Percentiles rank a stretch among this genome's conserved stretches.
phyloP scores from a whole-genome alignment of 2,329 filamentous ascomycete genomes.

The Elsinoe australis region DNA sequence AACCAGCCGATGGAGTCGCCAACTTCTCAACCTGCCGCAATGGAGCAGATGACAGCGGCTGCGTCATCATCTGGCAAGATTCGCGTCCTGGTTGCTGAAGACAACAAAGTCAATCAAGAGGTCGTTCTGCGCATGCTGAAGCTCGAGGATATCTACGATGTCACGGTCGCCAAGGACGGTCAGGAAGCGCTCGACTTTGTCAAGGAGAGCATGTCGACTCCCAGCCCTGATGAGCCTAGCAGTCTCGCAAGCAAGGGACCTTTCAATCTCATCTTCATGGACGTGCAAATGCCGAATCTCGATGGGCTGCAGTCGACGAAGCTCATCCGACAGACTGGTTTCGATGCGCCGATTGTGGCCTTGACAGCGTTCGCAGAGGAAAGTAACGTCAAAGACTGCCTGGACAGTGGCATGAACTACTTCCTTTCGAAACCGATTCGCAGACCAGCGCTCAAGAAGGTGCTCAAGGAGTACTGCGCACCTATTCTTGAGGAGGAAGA shows the following conservation, averaged over 20 bases:
- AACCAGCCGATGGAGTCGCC: constrained; percentile 43
- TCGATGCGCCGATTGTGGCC: constrained; percentile 80
- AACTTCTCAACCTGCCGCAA: constrained; percentile 56
- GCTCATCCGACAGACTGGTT: constrained; percentile 78
- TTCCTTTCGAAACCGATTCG: constrained; percentile 71
- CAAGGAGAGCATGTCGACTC: constrained; percentile 60
- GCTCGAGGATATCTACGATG: constrained; percentile 73
- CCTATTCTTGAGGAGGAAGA: constrained; percentile 67
- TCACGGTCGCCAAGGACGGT: constrained; percentile 60
- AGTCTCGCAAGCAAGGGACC: constrained; percentile 45
- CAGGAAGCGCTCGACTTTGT: constrained; percentile 84
- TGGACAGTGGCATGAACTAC: constrained; percentile 87
- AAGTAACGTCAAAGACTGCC: constrained; percentile 57
- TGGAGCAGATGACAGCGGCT: constrained; percentile 58
- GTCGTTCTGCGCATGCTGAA: constrained; percentile 59
- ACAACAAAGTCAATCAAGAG: constrained; percentile 59
- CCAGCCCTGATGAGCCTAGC: constrained; percentile 13
- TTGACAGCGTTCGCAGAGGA: constrained; percentile 87
- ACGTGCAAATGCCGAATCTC: constrained; percentile 86
- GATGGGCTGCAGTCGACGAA: constrained; percentile 82
- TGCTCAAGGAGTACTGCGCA: constrained; percentile 70
- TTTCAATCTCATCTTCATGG: constrained; percentile 93
- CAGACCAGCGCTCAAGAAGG: constrained; percentile 76
- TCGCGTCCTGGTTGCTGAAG: constrained; percentile 78
- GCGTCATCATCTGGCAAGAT: constrained; percentile 54